Base-by-base conservation (phyloP, 371 early-diverging fungal genomes). In the Saksenaea vasiformis region DNA sequence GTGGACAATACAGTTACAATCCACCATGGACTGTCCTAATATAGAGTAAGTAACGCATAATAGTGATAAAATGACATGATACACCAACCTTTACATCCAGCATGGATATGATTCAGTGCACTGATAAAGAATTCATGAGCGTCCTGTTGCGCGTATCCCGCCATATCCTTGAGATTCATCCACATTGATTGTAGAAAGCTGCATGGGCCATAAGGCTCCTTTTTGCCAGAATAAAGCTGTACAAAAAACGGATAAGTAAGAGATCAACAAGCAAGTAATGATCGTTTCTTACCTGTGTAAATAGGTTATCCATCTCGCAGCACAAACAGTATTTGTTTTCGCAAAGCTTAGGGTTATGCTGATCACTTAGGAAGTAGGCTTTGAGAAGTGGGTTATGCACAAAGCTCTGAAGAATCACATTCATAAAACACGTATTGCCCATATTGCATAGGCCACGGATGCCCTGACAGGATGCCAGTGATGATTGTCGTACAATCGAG, bases 111-210 rank as follows among this genome's bases (percentile, higher is more conserved):
- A 64, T 97, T 93, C 60, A 96, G 68, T 1, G 93, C 84, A 36
- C 95, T 86, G 47, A 97, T 95, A 68, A 96, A 94, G 63, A 94
- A 96, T 62, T 98, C 98, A 72, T 98, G 98, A 0, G 96, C 95
- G 70, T 98, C 98, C 68, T 98, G 98, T 74, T 98, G 97, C 4
- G 91, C 88, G 68, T 95, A 95, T 2, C 96, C 93, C 34, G 98
- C 95, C 37, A 98, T 77, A 43, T 95, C 91, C 36, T 86, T 82
- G 35, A 90, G 85, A 19, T 91, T 86, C 78, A 88, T 87, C 98
- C 98, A 98, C 85, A 95, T 89, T 22, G 92, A 72, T 54, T 89
- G 90, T 24, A 98, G 76, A 56, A 98, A 93, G 31, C 84, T 76
- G 62, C 90, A 83, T 1, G 98, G 97, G 0, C 89, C 93, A 71